Conservation (phyloP, 495 filamentous ascomycete species). For the Cercophora sp. region DNA sequence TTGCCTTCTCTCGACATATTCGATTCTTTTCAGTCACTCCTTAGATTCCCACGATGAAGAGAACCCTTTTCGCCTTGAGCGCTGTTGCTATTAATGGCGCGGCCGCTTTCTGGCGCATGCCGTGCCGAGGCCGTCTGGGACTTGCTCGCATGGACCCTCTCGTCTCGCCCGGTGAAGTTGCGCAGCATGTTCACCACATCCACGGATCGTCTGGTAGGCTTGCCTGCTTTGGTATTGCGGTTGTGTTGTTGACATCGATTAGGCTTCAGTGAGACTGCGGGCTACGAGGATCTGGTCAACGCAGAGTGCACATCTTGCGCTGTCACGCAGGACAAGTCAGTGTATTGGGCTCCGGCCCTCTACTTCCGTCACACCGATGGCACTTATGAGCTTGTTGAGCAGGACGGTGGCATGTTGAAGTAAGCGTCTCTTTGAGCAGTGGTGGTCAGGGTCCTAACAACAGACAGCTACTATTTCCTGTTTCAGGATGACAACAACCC, state of each 20-base stretch:
- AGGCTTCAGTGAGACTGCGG: constrained; percentile 49
- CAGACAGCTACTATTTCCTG: constrained; percentile 67
- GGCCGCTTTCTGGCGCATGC: constrained; percentile 84
- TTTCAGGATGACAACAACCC: constrained; percentile 46
- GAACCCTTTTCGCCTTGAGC: constrained; percentile 22
- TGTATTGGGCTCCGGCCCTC: constrained; percentile 63
- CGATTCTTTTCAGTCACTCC: no score
- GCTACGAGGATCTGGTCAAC: constrained; percentile 45
- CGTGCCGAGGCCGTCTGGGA: constrained; percentile 64
- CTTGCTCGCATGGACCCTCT: constrained; percentile 71
- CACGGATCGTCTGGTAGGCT: constrained; percentile 59
- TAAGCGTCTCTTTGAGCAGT: constrained; percentile 28
- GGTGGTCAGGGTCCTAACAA: neutral
- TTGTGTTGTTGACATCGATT: neutral
- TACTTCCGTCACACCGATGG: constrained; percentile 56
- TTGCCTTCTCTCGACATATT: constrained; percentile 4
- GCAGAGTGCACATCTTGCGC: constrained; percentile 62
- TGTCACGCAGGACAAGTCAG: constrained; percentile 61
- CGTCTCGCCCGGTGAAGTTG: constrained; percentile 50
- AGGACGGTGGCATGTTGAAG: constrained; percentile 61
- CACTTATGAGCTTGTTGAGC: constrained; percentile 42
- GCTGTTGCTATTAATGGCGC: constrained; percentile 31
- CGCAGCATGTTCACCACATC: constrained; percentile 70
- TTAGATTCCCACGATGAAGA: constrained; percentile 37
- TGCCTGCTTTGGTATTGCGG: neutral